Conservation (phyloP, 1,284 basidiomycete species). For the Microbotryomycetes sp. region DNA sequence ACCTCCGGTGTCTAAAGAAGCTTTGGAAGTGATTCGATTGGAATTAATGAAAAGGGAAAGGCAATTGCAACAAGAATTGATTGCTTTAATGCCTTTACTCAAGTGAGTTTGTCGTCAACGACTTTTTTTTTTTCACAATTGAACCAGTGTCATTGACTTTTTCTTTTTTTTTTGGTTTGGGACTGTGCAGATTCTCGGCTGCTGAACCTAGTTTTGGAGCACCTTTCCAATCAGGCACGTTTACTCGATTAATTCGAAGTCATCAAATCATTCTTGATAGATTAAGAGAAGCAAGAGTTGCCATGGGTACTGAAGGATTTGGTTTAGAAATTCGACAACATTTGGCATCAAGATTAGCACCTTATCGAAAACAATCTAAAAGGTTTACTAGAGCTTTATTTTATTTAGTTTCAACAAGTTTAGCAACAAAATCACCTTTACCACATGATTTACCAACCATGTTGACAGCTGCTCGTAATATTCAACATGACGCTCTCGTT, state of each 20-base stretch:
- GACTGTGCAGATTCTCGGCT: constrained; percentile 23
- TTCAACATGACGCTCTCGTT: constrained; percentile 41
- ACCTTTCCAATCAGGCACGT: constrained; percentile 35
- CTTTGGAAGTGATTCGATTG: constrained; percentile 36
- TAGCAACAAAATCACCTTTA: constrained; percentile 37
- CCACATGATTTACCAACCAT: constrained; percentile 38
- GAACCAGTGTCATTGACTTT: not conserved
- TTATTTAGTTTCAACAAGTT: constrained; percentile 2
- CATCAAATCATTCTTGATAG: constrained; percentile 28
- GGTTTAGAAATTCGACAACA: constrained; percentile 31
- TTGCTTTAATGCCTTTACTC: constrained; percentile 41
- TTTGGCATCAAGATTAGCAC: constrained; percentile 21
- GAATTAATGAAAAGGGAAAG: constrained; percentile 41
- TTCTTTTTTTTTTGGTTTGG: constrained; percentile 1
- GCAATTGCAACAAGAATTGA: constrained; percentile 41
- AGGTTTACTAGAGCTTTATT: constrained; percentile 2
- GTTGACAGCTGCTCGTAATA: constrained; percentile 24
- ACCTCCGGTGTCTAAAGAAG: constrained; percentile 32
- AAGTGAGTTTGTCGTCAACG: constrained; percentile 40
- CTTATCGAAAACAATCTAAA: constrained; percentile 15
- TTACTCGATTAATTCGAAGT: constrained; percentile 32
- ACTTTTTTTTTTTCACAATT: constrained; percentile 32
- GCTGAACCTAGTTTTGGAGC: constrained; percentile 29
- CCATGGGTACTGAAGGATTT: constrained; percentile 30
- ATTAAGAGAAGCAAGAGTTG: constrained; percentile 18